phyloP scores from a whole-genome alignment of 805 yeast species.

The Metschnikowia santaceciliae region DNA sequence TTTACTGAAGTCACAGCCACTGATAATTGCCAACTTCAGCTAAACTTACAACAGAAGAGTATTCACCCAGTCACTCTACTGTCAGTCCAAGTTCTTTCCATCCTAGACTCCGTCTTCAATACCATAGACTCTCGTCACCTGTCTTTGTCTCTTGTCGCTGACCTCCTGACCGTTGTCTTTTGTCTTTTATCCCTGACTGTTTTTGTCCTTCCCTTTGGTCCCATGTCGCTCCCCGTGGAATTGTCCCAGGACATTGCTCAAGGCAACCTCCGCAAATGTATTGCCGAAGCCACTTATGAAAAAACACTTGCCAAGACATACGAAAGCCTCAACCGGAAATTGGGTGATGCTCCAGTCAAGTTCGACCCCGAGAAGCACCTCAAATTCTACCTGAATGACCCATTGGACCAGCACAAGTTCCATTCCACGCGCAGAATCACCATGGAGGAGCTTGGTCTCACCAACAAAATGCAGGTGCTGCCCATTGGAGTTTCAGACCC shows the following conservation, averaged over 20 bases:
- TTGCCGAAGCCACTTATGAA: slow-evolving; percentile 30
- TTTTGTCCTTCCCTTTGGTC: no score
- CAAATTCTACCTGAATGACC: slow-evolving; percentile 23
- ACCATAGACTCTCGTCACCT: no score
- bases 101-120: no score
- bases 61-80: no score
- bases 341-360: slow-evolving; percentile 9
- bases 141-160: no score
- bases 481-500: slow-evolving; percentile 57
- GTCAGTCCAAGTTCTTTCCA: no score
- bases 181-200: no score
- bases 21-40: no score
- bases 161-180: no score
- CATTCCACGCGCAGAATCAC: slow-evolving; percentile 35
- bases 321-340: slow-evolving; percentile 5
- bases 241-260: slow-evolving; percentile 28
- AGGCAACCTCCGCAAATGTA: slow-evolving; percentile 35
- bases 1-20: no score
- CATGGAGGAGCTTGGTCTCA: slow-evolving; percentile 48
- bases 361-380: slow-evolving; percentile 40
- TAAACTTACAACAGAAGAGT: no score
- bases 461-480: slow-evolving; percentile 45
- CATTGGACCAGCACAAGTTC: slow-evolving; percentile 35
- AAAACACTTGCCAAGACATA: slow-evolving; percentile 11
- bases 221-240: slow-evolving; percentile 20